Evolutionary conservation across 2,329 filamentous ascomycete species (phyloP).

Genomic region (Sporothrix brasiliensis): DNA sequence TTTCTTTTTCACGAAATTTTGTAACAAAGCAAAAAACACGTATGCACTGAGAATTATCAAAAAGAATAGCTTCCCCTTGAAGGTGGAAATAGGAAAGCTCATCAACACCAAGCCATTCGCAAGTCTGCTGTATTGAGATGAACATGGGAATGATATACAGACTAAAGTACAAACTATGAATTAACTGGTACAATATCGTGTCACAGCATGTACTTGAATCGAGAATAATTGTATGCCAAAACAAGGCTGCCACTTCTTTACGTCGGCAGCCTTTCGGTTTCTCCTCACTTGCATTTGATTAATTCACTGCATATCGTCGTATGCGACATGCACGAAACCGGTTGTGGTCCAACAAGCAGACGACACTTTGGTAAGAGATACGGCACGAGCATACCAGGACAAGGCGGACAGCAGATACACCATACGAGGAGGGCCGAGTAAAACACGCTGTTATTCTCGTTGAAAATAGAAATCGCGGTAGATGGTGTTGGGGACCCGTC

Average conservation of each 20-base stretch:
- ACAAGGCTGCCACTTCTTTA: neutral
- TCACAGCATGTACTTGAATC: too few relatives aligned
- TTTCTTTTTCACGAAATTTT: neutral
- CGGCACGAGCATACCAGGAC: neutral
- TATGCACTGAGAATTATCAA: neutral
- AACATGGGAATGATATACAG: neutral
- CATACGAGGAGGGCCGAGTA: neutral
- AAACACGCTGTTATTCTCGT: slow-evolving; percentile 13
- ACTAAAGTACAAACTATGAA: neutral
- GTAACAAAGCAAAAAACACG: neutral
- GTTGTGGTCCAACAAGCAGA: slow-evolving; percentile 9
- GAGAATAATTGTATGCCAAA: neutral
- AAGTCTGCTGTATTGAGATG: neutral
- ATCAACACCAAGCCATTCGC: neutral
- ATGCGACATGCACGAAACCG: neutral
- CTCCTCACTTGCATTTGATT: neutral
- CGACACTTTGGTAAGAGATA: neutral
- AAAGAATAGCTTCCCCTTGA: too few relatives aligned
- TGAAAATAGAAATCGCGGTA: neutral
- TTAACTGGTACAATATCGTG: neutral
- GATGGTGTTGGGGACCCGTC: neutral
- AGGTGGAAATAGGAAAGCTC: too few relatives aligned
- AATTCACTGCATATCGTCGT: neutral
- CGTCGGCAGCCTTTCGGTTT: neutral
- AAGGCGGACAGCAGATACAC: too few relatives aligned